Evolutionary conservation across 192 early-diverging fungal genomes (phyloP), one percentile per base, ranked within the genome.

Genomic region (Helicostylum pulchrum): DNA sequence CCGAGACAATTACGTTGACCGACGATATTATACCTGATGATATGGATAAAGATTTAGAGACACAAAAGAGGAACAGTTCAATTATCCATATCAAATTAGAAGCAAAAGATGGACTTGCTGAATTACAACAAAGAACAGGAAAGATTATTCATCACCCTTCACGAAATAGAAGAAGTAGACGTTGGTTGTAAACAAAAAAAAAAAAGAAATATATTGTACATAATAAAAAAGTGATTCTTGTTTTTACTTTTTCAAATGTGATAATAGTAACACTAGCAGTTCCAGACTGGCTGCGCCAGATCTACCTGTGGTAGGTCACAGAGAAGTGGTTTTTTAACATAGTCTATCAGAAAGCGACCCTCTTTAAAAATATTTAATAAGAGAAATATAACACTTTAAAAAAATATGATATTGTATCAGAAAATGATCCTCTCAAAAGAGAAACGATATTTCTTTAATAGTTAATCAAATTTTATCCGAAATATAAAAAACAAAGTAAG

Each of bases 21-120:
- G 92, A 94, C 66, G 92, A 94, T 68, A 65, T 92, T n/a, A 75
- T 88, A 45, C 85, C 88, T 6, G 77, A 81, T 8, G 83, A 90
- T 61, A 78, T 86, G 67, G 80, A 86, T 32, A 66, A 75, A 43
- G 84, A 89, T 57, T 47, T 85, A 0, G 71, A 79, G 26, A 84
- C 80, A 10, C 85, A 86, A 65, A 65, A 62, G 19, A 76, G 90
- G 30, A 70, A 80, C 44, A 90, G 84, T 65, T 90, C 88, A 51
- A 84, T 87, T 0, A 77, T 92, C 12, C 87, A 89, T 57, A 92
- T 92, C 50, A 67, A 78, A 68, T 76, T 92, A n/a, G 54, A 44
- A 32, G 71, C 71, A 17, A 73, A 66, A 53, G 36, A 61, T 51
- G 46, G 52, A 0, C 50, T 69, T 30, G 47, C 49, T 26, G 43